These are phyloP conservation scores for Aureobasidium lini DNA, from an alignment of 2,329 filamentous ascomycete species.

Conservation along the genomic window DNA sequence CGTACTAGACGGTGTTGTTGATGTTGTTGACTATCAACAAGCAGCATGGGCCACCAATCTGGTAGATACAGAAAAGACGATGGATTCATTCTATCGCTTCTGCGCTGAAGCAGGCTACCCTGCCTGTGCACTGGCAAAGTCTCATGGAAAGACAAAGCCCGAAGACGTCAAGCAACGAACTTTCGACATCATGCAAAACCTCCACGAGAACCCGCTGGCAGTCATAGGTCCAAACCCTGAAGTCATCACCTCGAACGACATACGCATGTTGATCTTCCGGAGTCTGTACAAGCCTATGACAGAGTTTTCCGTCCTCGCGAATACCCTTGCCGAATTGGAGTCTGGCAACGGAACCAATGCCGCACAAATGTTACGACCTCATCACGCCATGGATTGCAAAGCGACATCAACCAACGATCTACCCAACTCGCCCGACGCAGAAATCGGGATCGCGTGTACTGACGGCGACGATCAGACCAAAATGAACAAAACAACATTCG, in stretches of 20 bases:
- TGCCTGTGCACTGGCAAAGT: constrained; percentile 25
- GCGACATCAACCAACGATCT: constrained; percentile 17
- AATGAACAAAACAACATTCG: constrained; percentile 17
- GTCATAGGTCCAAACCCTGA: neutral
- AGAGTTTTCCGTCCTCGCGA: constrained; percentile 27
- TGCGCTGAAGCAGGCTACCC: constrained; percentile 23
- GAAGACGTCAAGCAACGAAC: constrained; percentile 33
- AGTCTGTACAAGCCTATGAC: constrained; percentile 28
- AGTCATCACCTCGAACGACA: constrained; percentile 2
- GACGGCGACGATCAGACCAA: constrained; percentile 26
- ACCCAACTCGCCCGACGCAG: constrained; percentile 12
- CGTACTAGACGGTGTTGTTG: constrained; percentile 38
- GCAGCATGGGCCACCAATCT: constrained; percentile 43
- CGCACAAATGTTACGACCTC: constrained; percentile 28
- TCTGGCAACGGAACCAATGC: constrained; percentile 20
- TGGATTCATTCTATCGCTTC: constrained; percentile 27
- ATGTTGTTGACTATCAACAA: constrained; percentile 40
- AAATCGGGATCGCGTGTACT: constrained; percentile 28
- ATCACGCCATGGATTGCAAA: constrained; percentile 30
- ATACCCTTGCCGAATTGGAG: constrained; percentile 27
- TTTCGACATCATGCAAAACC: constrained; percentile 32
- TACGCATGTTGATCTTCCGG: neutral
- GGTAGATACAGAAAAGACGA: constrained; percentile 46
- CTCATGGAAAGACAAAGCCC: neutral
- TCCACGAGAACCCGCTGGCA: constrained; percentile 40